Evolutionary conservation across 805 yeast genomes (phyloP).

Genomic region (Wickerhamiella spandovensis): DNA sequence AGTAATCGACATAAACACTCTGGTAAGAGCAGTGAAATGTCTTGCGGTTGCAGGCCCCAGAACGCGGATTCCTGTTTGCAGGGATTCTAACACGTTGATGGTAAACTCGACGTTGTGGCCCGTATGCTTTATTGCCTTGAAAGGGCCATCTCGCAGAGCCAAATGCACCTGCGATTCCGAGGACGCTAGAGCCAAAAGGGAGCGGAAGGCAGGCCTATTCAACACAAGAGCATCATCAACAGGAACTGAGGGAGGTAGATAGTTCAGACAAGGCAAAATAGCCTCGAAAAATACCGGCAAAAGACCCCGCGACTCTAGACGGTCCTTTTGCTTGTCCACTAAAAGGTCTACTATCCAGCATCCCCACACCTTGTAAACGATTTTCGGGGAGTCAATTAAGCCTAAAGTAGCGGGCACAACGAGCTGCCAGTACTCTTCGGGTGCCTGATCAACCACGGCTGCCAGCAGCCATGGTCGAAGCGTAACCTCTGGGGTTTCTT

Average conservation of each 20-base stretch:
- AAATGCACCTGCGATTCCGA: slow-evolving; percentile 6
- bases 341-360: slow-evolving; percentile 10
- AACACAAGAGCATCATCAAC: slow-evolving; percentile 12
- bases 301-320: slow-evolving; percentile 18
- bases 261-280: slow-evolving; percentile 19
- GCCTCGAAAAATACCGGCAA: slow-evolving; percentile 20
- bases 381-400: slow-evolving; percentile 20
- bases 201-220: slow-evolving; percentile 28
- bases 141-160: slow-evolving; percentile 19
- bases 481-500: not conserved
- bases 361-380: slow-evolving; percentile 17
- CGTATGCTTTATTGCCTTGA: slow-evolving; percentile 18
- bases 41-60: slow-evolving; percentile 14
- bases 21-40: slow-evolving; percentile 17
- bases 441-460: slow-evolving; percentile 2
- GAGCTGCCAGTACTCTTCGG: slow-evolving; percentile 20
- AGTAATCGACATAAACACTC: slow-evolving; percentile 15
- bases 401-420: slow-evolving; percentile 22
- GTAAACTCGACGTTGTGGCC: slow-evolving; percentile 15
- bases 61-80: slow-evolving; percentile 7
- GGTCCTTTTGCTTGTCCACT: slow-evolving; percentile 3
- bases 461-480: slow-evolving; percentile 12
- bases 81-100: slow-evolving; percentile 7
- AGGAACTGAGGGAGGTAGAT: slow-evolving; percentile 23
- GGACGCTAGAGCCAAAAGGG: slow-evolving; percentile 31